These are phyloP conservation scores for Arthrinium phaeospermum DNA, from an alignment of 2,329 filamentous ascomycete genomes.

Conservation along the genomic window DNA sequence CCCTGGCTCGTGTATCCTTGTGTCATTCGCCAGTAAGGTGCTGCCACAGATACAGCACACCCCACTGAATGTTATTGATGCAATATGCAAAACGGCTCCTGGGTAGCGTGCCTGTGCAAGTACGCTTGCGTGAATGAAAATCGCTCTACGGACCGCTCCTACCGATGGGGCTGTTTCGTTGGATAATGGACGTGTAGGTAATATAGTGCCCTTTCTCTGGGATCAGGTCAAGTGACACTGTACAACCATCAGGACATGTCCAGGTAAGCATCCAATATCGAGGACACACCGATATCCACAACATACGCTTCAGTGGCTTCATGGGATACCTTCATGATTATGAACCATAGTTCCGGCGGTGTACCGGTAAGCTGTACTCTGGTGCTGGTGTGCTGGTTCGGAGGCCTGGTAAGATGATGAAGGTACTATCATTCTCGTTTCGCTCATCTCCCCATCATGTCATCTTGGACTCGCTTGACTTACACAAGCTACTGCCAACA, in stretches of 20 bases:
- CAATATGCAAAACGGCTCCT: neutral
- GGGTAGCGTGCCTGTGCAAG: neutral
- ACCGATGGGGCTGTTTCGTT: conserved; percentile 46
- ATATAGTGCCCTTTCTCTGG: conserved; percentile 29
- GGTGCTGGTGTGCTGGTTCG: conserved; percentile 19
- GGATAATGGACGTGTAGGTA: conserved; percentile 34
- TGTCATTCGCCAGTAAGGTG: neutral
- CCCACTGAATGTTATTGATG: neutral
- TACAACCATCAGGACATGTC: neutral
- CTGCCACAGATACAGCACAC: neutral
- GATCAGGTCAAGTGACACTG: conserved; percentile 38
- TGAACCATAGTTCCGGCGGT: neutral
- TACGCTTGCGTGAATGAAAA: neutral
- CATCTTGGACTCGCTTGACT: neutral
- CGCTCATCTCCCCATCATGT: neutral
- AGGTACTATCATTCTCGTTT: conserved; percentile 29
- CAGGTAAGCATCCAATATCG: neutral
- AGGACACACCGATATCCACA: conserved; percentile 32
- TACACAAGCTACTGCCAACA: neutral
- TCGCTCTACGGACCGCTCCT: conserved; percentile 45
- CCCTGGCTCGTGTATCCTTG: neutral
- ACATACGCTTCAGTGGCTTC: conserved; percentile 33
- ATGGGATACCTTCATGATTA: conserved; percentile 31
- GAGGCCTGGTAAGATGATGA: conserved; percentile 20
- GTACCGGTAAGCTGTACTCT: conserved; percentile 21